Base-by-base conservation (phyloP, 345 rosid species). In the Clarkia xantiana region DNA sequence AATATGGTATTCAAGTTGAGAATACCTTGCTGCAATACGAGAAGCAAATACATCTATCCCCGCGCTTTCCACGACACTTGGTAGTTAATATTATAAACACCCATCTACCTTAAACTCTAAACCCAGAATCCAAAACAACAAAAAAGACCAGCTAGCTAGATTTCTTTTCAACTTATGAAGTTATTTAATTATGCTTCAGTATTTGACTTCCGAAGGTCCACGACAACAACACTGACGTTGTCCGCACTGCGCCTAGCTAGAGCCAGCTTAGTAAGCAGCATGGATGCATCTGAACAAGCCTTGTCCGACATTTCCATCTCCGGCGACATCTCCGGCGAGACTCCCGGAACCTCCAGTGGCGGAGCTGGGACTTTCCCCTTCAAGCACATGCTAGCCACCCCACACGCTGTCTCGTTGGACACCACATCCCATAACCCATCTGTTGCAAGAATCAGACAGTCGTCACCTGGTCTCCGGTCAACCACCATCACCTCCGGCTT, bases 391-490 rank as follows among this genome's bases (percentile, higher is more conserved):
- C 73, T 66, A 14, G 76, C 89, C 54, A 86, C 77, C 40, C 79
- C 69, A 52, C 96, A 86, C 0, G 93, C 91, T 0, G 80, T 73
- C 25, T 86, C 89, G 55, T 81, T 90, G 0, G 97, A 69, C 38
- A 90, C 96, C 20, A 83, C 97, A 51, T 90, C 96, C 97, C 97
- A 90, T 15, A 90, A 53, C 0, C 97, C 96, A 20, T 83, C 97
- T 16, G 83, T 83, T 6, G 86, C 97, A 22, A 86, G 57, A 4
- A 90, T 86, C 49, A 90, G 44, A 46, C 84, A 90, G 42, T 90
- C 94, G 42, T 90, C 97, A 12, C 71, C 93, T 1, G 44, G 77
- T 18, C 74, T 70, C 49, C 97, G 70, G 1, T 83, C 84, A 18
- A 68, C 67, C 1, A 81, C 53, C 0, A 73, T 79, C 19, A 90